Percentiles rank a stretch among this genome's conserved stretches.
These are phyloP conservation scores for Eimeria praecox DNA, from an alignment of 169 alveolate species.

Conservation along the genomic window DNA sequence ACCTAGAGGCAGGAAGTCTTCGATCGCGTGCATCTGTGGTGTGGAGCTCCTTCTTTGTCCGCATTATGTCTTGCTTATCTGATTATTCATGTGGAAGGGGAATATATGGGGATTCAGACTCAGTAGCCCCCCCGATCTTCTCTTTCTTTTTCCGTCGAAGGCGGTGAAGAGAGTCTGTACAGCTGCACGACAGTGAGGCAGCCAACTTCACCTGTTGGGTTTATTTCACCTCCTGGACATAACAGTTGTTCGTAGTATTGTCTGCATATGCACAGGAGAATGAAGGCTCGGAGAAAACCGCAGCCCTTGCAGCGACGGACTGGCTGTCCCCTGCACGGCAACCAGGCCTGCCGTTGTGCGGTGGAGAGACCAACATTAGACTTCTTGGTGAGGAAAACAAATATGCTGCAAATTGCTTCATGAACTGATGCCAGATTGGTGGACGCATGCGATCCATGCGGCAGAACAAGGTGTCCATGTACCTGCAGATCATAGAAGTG, in stretches of 20 bases:
- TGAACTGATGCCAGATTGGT: not conserved
- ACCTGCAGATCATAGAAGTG: too few relatives aligned
- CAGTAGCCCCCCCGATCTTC: not conserved
- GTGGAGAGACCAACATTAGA: conserved; percentile 69
- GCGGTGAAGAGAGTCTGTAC: not conserved
- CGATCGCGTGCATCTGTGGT: too few relatives aligned
- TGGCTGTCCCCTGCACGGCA: conserved; percentile 81
- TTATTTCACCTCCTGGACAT: too few relatives aligned
- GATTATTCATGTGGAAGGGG: too few relatives aligned
- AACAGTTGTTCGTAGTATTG: not conserved
- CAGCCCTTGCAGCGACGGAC: conserved; percentile 59
- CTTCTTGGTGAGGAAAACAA: conserved; percentile 24
- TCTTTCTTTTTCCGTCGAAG: not conserved
- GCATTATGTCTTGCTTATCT: too few relatives aligned
- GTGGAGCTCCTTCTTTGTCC: too few relatives aligned
- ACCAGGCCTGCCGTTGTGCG: conserved; percentile 70
- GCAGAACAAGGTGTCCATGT: too few relatives aligned
- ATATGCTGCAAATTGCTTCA: not conserved
- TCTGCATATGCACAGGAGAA: not conserved
- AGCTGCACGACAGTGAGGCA: not conserved
- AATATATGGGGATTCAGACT: too few relatives aligned
- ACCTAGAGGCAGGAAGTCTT: too few relatives aligned
- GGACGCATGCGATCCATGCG: too few relatives aligned
- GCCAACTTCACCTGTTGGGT: too few relatives aligned
- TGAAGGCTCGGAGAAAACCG: conserved; percentile 36